Conservation (phyloP, 495 filamentous ascomycete genomes). For the Trichoderma parareesei region DNA sequence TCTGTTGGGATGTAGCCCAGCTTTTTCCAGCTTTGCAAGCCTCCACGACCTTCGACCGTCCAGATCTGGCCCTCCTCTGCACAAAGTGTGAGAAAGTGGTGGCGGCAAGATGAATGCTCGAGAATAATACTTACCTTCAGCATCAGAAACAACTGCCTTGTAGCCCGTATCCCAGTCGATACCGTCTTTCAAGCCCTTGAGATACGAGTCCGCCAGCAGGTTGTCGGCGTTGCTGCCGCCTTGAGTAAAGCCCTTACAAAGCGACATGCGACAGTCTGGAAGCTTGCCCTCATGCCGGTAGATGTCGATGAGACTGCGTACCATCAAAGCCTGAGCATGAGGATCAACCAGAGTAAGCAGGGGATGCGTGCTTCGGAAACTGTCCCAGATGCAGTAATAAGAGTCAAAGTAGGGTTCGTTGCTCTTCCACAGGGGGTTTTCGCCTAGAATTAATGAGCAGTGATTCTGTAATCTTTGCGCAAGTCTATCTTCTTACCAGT, state of each 20-base stretch:
- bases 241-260: slow-evolving; percentile 60
- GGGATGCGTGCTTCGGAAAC: slow-evolving; percentile 58
- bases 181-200: slow-evolving; percentile 52
- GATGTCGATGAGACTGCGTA: slow-evolving; percentile 57
- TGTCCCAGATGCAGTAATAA: slow-evolving; percentile 62
- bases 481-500: slow-evolving; percentile 32
- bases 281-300: slow-evolving; percentile 58
- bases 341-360: slow-evolving; percentile 61
- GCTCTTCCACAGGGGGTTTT: slow-evolving; percentile 63
- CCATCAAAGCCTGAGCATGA: slow-evolving; percentile 49
- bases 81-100: not conserved
- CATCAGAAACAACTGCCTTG: slow-evolving; percentile 59
- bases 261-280: slow-evolving; percentile 55
- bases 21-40: slow-evolving; percentile 52
- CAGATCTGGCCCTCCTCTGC: slow-evolving; percentile 42
- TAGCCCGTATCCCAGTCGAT: slow-evolving; percentile 59
- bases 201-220: slow-evolving; percentile 54
- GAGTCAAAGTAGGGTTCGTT: slow-evolving; percentile 64
- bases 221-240: slow-evolving; percentile 69
- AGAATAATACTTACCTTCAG: slow-evolving; percentile 44
- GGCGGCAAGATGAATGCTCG: not conserved
- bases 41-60: slow-evolving; percentile 57
- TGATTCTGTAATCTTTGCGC: not conserved
- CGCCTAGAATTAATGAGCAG: slow-evolving; percentile 17
- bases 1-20: slow-evolving; percentile 56